Base-by-base conservation (phyloP, 352 stramenopile genomes). In the Phytophthora multivora region DNA sequence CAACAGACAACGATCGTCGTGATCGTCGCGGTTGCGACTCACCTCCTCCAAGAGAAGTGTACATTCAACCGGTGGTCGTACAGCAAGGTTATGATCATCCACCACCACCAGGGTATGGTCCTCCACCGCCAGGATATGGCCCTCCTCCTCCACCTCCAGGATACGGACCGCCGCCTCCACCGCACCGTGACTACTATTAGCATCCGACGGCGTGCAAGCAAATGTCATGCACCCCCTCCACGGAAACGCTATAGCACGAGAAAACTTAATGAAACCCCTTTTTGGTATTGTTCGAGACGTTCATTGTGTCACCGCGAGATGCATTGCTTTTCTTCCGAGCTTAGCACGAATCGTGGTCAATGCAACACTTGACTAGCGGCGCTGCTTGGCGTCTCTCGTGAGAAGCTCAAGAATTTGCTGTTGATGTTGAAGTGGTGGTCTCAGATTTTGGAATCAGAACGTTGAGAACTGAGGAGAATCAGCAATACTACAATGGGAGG, bases 41-140 rank as follows among this genome's bases (percentile, higher is more conserved):
- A 5, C 62, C 52, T 11, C 56, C 54, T 3, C 55, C 39, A 4
- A 41, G 52, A 23, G 46, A 63, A 51, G 63, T 72, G 15, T 72
- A 68, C 41, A 58, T 72, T 25, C 63, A 72, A 33, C 58, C 63
- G n/a, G 63, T 72, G 8, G 51, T 56, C 21, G 63, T 72, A 8
- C 57, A 67, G 28, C 48, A 70, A 53, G 63, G 55, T 12, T 70
- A 70, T 50, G 55, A 31, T 2, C 28, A 51, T n/a, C 53, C 31
- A 10, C 59, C 60, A 3, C 61, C 50, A 15, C 59, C 46, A 43
- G 54, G 49, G 33, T 71, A 70, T 9, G 54, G 54, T 2, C 56
- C 42, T 2, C 63, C 61, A 4, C 61, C 61, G 5, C 60, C 60
- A 18, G 60, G 51, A 15, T 69, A 69, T 13, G 51, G 51, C 12